Evolutionary conservation across 345 rosid genomes (phyloP), one percentile per base, ranked within the genome.

Genomic region (Melaleuca quinquenervia): DNA sequence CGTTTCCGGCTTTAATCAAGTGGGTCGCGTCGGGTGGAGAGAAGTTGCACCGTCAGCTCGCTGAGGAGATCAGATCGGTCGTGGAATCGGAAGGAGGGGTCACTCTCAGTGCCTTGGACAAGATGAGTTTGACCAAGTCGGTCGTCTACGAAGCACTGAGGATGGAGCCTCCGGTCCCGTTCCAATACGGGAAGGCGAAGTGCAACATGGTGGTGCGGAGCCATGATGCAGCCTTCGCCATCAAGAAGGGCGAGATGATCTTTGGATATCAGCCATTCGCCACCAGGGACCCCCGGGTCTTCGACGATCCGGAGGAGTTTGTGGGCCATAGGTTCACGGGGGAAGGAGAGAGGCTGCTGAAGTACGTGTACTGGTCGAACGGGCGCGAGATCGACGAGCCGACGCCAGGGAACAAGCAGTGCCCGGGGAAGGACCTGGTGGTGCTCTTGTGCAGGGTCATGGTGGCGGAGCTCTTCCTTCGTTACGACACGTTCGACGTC

Each of bases 341-440:
- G 22, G 50, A 87, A 22, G 91, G 93, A 2, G 91, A 85, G 87
- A 86, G 60, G 84, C 82, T 90, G 52, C 49, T 91, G 91, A 92
- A 88, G 88, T 89, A 91, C 53, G 91, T 91, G 3, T 90, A 89
- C 3, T 92, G 94, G 96, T 92, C 94, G 1, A 93, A 92, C 22
- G 96, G 91, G 15, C 89, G 87, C 0, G 92, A 92, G 87, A 87
- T 86, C 29, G 90, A 83, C 13, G 87, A 83, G 84, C 91, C 93
- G 26, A 89, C 92, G 88, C 87, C 82, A 49, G 91, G 58, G 85
- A 86, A 91, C 82, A 93, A 93, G 90, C 93, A 91, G 76, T 93
- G 94, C 52, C 91, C 92, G 0, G 94, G 88, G 32, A 92, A 92
- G 89, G 88, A 92, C 84, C 87, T 92, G 82, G 94, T 92, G 89